Evolutionary conservation across 768 basidiomycete genomes (phyloP).

Genomic region (Kwoniella dejecticola): DNA sequence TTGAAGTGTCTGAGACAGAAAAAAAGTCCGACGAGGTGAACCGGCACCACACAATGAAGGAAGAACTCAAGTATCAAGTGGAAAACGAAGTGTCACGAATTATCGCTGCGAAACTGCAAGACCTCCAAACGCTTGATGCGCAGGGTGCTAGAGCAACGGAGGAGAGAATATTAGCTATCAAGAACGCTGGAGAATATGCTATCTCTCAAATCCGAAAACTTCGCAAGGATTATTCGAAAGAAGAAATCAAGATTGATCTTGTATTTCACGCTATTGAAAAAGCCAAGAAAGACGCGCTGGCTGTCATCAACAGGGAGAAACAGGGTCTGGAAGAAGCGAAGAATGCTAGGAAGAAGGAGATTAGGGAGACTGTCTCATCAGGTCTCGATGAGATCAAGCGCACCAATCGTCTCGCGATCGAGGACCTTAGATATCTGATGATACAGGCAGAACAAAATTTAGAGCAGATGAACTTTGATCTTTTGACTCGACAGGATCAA

Average conservation of each 20-base stretch:
- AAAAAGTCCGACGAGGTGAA: no score
- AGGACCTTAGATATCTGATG: neutral
- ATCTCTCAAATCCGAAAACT: neutral
- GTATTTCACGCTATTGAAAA: neutral
- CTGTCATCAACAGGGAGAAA: neutral
- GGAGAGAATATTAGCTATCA: neutral
- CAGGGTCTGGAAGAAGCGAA: constrained; percentile 1
- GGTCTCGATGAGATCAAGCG: neutral
- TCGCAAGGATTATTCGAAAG: neutral
- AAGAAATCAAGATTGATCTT: neutral
- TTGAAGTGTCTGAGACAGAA: no score
- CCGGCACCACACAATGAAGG: no score
- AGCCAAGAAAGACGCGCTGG: neutral
- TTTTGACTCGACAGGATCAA: neutral
- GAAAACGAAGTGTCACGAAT: no score
- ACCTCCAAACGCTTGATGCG: neutral
- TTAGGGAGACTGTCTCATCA: neutral
- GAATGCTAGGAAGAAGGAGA: neutral
- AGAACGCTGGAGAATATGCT: neutral
- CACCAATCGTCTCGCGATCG: no score
- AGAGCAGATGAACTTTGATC: neutral
- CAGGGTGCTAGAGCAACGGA: neutral
- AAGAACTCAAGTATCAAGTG: no score
- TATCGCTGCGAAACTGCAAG: no score
- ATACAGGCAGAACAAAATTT: neutral